These are phyloP conservation scores for Yamadazyma membranifaciens DNA, from an alignment of 1,139 yeast genomes.

Conservation along the genomic window DNA sequence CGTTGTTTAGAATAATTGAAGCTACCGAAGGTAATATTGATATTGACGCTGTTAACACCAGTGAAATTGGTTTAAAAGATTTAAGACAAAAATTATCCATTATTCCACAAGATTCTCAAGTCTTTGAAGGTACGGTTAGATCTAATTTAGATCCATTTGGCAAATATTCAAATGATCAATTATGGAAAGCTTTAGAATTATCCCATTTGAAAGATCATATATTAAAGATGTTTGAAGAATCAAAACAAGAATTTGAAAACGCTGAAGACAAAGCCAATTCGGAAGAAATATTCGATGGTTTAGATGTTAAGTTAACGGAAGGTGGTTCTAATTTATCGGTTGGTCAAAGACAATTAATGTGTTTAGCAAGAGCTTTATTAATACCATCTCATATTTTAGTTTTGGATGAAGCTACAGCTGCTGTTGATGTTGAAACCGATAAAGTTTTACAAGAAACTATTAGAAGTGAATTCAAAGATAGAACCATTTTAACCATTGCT, in stretches of 20 bases:
- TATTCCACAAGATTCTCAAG: constrained; percentile 97
- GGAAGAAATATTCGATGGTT: constrained; percentile 23
- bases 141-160: constrained; percentile 87
- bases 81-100: constrained; percentile 83
- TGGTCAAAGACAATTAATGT: constrained; percentile 90
- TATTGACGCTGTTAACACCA: constrained; percentile 72
- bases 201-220: constrained; percentile 84
- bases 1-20: constrained; percentile 87
- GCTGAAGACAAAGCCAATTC: constrained; percentile 13
- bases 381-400: constrained; percentile 77
- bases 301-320: constrained; percentile 67
- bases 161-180: constrained; percentile 64
- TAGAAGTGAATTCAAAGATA: constrained; percentile 76
- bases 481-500: constrained; percentile 92
- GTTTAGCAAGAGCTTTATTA: constrained; percentile 83
- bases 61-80: constrained; percentile 74
- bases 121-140: constrained; percentile 87
- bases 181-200: constrained; percentile 83
- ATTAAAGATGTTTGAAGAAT: constrained; percentile 48
- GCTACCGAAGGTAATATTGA: constrained; percentile 65
- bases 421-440: constrained; percentile 96
- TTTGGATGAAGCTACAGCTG: constrained; percentile 96
- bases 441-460: constrained; percentile 83
- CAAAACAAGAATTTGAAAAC: constrained; percentile 24
- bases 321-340: constrained; percentile 88